Base-by-base conservation (phyloP, 257 asterid species). In the Ligustrum vulgare region DNA sequence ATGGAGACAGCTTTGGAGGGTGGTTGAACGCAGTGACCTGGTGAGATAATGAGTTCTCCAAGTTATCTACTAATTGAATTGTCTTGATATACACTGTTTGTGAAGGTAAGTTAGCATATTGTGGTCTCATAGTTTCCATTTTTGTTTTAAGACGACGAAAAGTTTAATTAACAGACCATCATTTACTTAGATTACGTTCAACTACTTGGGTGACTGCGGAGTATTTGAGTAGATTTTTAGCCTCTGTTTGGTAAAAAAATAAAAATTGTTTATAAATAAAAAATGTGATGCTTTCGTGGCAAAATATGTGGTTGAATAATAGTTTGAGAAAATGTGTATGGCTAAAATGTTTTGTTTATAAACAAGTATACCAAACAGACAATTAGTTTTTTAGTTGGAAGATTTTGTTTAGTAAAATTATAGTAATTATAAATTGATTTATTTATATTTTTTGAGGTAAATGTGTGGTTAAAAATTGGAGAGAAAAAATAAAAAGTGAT, bases 1-100 rank as follows among this genome's bases (percentile, higher is more conserved):
- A 75, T 95, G 99, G 99, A 89, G 99, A 80, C 99, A 95, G 80
- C 99, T 95, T 77, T 95, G 99, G 99, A 93, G 99, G 87, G 99
- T 95, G 81, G 96, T 95, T 73, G 99, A 95, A 82, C 97, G 99
- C 56, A 89, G 98, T 86, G 99, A 95, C 83, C 86, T 95, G 99
- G 99, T 95, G 82, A 88, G 91, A 45, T 75, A 5, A 28, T 64
- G 66, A 77, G 33, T 22, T 47, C 71, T 47, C 74, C 67, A n/a
- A 41, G 28, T 73, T 75, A 3, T 72, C 28, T 54, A 15, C 70
- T 73, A 36, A 49, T 65, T 4, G 37, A 2, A 60, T 32, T 68
- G 51, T 36, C 18, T 35, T 5, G 10, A 18, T 6, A 54, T 23
- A 23, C 66, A 60, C 32, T 60, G 66, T 60, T 47, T 23, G 15